These are phyloP conservation scores for Datura wrightii DNA, from an alignment of 257 asterid species.

Conservation along the genomic window DNA sequence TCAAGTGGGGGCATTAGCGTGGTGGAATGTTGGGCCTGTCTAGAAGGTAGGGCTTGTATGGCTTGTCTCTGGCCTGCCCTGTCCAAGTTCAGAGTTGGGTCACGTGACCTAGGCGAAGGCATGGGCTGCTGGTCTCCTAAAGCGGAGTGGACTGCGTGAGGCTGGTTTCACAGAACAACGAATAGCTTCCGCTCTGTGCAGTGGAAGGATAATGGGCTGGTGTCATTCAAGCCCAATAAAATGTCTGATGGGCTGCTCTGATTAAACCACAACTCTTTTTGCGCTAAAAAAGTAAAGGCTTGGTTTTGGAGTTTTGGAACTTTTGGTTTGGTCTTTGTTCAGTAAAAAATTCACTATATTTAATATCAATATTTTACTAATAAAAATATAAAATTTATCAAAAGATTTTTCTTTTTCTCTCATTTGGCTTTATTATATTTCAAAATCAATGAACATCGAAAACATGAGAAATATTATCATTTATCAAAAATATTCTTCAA, in stretches of 20 bases:
- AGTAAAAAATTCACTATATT: no score
- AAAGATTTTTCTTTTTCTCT: no score
- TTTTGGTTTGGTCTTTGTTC: no score
- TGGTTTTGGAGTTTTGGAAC: no score
- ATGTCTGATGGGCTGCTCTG: not conserved
- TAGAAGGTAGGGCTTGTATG: not conserved
- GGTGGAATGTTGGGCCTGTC: not conserved
- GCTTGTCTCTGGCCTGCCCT: not conserved
- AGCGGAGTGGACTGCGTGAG: not conserved
- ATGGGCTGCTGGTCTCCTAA: not conserved
- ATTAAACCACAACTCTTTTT: not conserved
- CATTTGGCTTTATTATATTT: no score
- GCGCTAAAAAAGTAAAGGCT: no score
- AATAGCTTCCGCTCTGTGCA: not conserved
- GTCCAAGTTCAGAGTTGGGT: not conserved
- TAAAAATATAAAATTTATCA: no score
- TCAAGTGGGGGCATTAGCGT: not conserved
- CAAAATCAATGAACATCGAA: no score
- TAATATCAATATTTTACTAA: no score
- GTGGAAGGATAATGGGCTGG: not conserved
- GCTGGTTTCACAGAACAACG: not conserved
- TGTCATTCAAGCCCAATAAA: not conserved
- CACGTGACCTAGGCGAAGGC: not conserved
- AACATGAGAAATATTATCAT: no score
- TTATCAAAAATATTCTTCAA: no score